phyloP scores from a whole-genome alignment of 2,329 filamentous ascomycete species.

The Zymoseptoria ardabiliae region DNA sequence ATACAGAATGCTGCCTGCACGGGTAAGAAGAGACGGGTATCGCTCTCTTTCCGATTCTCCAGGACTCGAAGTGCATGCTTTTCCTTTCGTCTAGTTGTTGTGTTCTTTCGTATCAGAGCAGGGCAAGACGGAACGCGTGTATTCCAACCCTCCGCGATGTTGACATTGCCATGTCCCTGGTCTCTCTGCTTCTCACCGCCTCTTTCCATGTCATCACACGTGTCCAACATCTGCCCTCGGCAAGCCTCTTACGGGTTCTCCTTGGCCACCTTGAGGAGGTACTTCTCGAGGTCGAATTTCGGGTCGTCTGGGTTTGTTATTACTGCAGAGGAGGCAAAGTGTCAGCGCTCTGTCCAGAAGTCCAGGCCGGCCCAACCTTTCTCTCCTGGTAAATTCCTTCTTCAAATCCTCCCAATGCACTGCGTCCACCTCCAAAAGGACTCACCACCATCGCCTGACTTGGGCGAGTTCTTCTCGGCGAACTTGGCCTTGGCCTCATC shows the following conservation, averaged over 20 bases:
- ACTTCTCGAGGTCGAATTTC: conserved; percentile 89
- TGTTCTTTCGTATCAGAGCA: not conserved
- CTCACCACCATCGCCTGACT: conserved; percentile 31
- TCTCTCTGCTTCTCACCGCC: not conserved
- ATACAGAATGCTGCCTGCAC: not conserved
- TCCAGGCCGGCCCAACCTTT: not conserved
- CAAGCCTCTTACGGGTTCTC: not conserved
- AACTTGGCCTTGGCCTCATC: conserved; percentile 87
- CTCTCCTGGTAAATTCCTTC: not conserved
- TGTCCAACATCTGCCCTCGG: not conserved
- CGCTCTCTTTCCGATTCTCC: not conserved
- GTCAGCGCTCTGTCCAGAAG: conserved; percentile 4
- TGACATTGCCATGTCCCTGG: not conserved
- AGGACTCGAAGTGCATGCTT: not conserved
- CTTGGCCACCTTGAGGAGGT: conserved; percentile 55
- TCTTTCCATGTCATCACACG: not conserved
- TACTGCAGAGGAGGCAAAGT: conserved; percentile 40
- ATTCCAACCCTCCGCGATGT: not conserved
- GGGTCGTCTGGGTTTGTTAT: conserved; percentile 73
- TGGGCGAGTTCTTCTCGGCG: conserved; percentile 63
- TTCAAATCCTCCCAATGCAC: not conserved
- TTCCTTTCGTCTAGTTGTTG: not conserved
- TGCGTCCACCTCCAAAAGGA: not conserved
- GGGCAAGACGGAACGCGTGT: not conserved
- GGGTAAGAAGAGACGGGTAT: not conserved